Base-by-base conservation (phyloP, 257 asterid genomes). In the Lycium ferocissimum region DNA sequence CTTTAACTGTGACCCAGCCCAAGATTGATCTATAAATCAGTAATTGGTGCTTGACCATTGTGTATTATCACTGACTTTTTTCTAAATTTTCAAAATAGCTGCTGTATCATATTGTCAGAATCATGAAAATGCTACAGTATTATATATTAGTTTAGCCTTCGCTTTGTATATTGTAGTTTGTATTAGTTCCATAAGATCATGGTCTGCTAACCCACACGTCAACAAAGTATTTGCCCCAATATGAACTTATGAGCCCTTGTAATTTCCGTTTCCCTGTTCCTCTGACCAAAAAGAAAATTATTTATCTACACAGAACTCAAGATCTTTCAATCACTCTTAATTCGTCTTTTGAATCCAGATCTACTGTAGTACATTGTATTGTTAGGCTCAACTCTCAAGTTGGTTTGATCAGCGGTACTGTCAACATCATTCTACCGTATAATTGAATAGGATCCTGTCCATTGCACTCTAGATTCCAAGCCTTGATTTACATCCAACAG, bases 21-120 rank as follows among this genome's bases (percentile, higher is more conserved):
- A 63, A 76, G 62, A 35, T 75, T 84, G 75, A 63, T 20, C 38
- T 76, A 45, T 62, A 51, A 37, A 84, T 83, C 54, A 37, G 67
- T 59, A 56, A 10, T 79, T 63, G 62, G 43, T 51, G 72, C 22
- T 45, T 20, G 1, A 66, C 84, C 13, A 57, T 7, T 81, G 43
- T 20, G 84, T 15, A 22, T 20, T 47, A 17, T 61, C 63, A 17
- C 83, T 33, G n/a, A 12, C 14, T 76, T 76, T 49, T 45, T 17
- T 15, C 5, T 9, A 13, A 79, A 61, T 57, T 9, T 57, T 79
- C 65, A 79, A n/a, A 9, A 59, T 62, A 17, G 76, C 78, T 43
- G 62, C 13, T 81, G 75, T 75, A 38, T 81, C 76, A n/a, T 13
- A 76, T 79, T 71, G 7, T 54, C 53, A 78, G 49, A 75, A 53